Conservation (phyloP, 2,329 filamentous ascomycete genomes). For the Aureobasidium sp. region DNA sequence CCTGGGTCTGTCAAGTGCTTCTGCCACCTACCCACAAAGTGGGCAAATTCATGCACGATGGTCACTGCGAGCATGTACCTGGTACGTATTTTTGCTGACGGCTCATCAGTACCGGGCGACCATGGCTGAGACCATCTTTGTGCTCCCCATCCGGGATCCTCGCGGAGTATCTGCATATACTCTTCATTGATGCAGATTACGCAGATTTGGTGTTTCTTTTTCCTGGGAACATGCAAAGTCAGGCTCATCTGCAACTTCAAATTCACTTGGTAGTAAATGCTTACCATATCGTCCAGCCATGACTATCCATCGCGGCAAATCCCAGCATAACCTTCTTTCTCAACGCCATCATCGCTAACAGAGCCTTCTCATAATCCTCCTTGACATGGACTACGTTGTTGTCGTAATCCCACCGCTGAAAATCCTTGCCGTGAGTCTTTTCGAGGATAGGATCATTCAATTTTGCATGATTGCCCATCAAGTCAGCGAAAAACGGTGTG, state of each 20-base stretch:
- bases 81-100: not conserved
- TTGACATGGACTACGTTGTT: not conserved
- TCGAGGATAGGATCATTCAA: not conserved
- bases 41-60: not conserved
- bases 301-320: not conserved
- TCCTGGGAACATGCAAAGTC: not conserved
- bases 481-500: not conserved
- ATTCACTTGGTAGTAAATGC: too few species aligned
- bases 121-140: not conserved
- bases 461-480: not conserved
- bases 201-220: not conserved
- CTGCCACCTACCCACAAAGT: not conserved
- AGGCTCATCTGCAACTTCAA: not conserved
- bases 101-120: not conserved
- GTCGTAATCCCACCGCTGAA: not conserved
- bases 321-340: not conserved
- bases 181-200: not conserved
- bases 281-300: not conserved
- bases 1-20: too few species aligned
- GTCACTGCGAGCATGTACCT: not conserved
- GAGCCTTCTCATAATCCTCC: not conserved
- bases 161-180: not conserved
- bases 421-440: not conserved
- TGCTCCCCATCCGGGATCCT: not conserved
- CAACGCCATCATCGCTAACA: not conserved